Percentiles rank a stretch among this genome's conserved stretches.
phyloP scores from a whole-genome alignment of 331 rosid species.

The Quercus lobata region DNA sequence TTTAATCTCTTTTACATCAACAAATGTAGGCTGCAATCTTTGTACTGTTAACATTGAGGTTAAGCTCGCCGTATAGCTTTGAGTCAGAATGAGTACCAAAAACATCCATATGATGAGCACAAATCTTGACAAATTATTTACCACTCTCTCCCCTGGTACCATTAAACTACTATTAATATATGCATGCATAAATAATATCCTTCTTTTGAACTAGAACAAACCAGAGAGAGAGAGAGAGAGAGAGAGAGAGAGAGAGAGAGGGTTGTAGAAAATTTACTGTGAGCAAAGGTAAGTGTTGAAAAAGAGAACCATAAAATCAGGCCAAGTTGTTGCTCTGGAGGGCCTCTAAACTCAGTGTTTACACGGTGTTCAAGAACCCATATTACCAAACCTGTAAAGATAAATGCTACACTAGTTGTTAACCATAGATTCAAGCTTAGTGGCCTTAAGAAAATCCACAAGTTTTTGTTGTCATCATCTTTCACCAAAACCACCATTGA shows the following conservation, averaged over 20 bases:
- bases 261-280: background rate
- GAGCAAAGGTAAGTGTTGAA: constrained; percentile 12
- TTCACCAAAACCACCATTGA: constrained; percentile 26
- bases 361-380: constrained; percentile 39
- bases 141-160: background rate
- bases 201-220: no score
- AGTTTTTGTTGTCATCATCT: constrained; percentile 9
- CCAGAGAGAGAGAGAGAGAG: background rate
- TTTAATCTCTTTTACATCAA: background rate
- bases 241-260: background rate
- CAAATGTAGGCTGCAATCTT: background rate
- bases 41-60: constrained; percentile 4
- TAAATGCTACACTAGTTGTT: constrained; percentile 13
- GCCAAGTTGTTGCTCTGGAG: background rate
- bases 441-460: constrained; percentile 40
- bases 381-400: constrained; percentile 28
- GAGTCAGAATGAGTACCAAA: constrained; percentile 1
- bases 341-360: background rate
- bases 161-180: background rate
- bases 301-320: background rate
- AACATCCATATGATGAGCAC: constrained; percentile 9
- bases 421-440: constrained; percentile 49
- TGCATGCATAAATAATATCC: no score
- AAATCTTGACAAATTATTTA: background rate
- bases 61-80: no score